A percentile compares a stretch with the other conserved stretches of the same genome.
Evolutionary conservation across 805 yeast genomes (phyloP).

Genomic region (Teunomyces pallodes): DNA sequence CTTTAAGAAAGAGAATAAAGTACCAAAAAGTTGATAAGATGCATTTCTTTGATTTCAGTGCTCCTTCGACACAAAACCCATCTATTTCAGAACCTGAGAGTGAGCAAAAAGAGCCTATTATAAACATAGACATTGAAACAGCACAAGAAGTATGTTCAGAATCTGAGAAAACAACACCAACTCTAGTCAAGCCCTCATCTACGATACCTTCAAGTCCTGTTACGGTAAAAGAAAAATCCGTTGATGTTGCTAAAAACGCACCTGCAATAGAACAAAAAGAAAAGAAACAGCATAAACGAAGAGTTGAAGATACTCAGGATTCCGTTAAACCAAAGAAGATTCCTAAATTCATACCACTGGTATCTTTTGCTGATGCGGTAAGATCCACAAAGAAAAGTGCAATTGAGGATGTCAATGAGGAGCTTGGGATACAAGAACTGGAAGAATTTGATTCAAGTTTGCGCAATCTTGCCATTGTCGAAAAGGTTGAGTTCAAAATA

Average conservation of each 20-base stretch:
- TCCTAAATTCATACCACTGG: slow-evolving; percentile 8
- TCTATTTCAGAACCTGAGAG: neutral
- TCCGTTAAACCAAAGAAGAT: neutral
- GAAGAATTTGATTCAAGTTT: slow-evolving; percentile 25
- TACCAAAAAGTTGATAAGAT: slow-evolving; percentile 31
- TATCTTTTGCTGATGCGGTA: slow-evolving; percentile 30
- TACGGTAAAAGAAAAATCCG: neutral
- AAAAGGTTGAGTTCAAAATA: slow-evolving; percentile 18
- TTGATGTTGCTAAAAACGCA: neutral
- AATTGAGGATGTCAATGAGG: slow-evolving; percentile 17
- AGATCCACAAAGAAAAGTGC: slow-evolving; percentile 23
- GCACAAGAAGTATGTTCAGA: neutral
- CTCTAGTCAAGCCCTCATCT: neutral
- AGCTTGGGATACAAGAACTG: slow-evolving; percentile 25
- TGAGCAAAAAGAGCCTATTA: neutral
- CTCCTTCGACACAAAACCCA: slow-evolving; percentile 1
- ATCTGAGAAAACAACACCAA: neutral
- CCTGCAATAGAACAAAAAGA: neutral
- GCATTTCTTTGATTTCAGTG: slow-evolving; percentile 32
- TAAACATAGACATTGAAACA: neutral
- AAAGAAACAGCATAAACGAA: neutral
- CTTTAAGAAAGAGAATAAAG: slow-evolving; percentile 28
- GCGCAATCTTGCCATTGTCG: slow-evolving; percentile 35
- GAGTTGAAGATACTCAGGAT: neutral
- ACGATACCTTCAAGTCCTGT: neutral